Conservation (phyloP, 257 asterid genomes). For the Nicotiana tomentosiformis region DNA sequence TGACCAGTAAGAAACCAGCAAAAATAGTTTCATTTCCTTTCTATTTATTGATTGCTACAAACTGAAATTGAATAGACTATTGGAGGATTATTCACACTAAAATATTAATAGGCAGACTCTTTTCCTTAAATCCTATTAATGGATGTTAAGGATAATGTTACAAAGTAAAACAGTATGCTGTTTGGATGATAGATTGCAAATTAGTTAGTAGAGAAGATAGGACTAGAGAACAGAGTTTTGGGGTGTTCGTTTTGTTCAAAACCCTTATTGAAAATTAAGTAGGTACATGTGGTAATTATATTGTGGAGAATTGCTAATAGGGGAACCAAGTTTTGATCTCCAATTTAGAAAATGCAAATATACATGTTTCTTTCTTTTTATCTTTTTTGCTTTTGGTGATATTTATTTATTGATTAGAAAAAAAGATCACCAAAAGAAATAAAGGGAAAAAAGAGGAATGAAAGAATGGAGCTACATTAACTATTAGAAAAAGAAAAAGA, state of each 20-base stretch:
- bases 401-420: not conserved
- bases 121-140: not conserved
- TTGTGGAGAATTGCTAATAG: not conserved
- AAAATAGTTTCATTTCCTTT: constrained; percentile 9
- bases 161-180: not conserved
- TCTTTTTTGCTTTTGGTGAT: not conserved
- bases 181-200: not conserved
- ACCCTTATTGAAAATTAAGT: not conserved
- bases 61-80: not conserved
- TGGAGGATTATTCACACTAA: not conserved
- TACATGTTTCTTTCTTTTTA: not conserved
- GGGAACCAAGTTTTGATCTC: not conserved
- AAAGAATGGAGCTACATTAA: not conserved
- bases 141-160: not conserved
- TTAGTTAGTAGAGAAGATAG: not conserved
- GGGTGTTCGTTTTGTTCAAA: not conserved
- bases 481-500: not conserved
- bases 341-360: not conserved
- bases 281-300: not conserved
- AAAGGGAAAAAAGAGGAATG: not conserved
- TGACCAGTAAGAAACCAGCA: constrained; percentile 38
- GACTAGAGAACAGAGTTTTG: not conserved
- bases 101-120: not conserved
- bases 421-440: not conserved
- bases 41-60: not conserved